Percentiles rank a stretch among this genome's conserved stretches.
Evolutionary conservation across 2,329 filamentous ascomycete genomes (phyloP).

Genomic region (Cladosporium sp.): DNA sequence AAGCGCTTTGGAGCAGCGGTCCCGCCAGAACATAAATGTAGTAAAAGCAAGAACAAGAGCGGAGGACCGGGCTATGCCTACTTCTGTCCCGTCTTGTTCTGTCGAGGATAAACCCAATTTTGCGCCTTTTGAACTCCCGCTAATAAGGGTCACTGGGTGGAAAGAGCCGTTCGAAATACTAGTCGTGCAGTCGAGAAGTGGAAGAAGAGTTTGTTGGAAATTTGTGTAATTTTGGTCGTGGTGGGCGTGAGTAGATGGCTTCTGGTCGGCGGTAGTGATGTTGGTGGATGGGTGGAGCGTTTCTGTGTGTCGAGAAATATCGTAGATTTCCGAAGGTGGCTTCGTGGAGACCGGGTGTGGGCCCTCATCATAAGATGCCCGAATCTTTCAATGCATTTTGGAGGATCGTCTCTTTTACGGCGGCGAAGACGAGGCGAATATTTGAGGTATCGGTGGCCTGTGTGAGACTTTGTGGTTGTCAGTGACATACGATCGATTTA

Average conservation of each 20-base stretch:
- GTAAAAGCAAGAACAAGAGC: background rate
- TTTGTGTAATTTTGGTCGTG: background rate
- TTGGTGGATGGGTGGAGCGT: background rate
- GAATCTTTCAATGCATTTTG: conserved; percentile 98
- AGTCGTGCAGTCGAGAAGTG: background rate
- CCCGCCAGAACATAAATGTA: background rate
- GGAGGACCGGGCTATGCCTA: background rate
- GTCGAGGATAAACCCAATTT: background rate
- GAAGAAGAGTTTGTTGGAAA: background rate
- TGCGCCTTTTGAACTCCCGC: conserved; percentile 3
- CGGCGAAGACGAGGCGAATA: conserved; percentile 94
- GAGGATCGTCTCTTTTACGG: conserved; percentile 96
- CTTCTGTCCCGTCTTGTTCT: background rate
- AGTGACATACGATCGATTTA: conserved; percentile 6
- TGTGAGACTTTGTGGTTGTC: conserved; percentile 63
- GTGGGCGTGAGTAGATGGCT: background rate
- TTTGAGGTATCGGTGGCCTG: conserved; percentile 99
- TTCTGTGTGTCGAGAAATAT: background rate
- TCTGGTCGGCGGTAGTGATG: background rate
- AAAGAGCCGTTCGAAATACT: background rate
- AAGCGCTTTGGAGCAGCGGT: conserved; percentile 13
- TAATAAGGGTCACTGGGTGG: background rate
- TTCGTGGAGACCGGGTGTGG: background rate
- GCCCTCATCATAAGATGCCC: conserved; percentile 66
- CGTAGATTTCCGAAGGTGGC: background rate